Percentiles rank a stretch among this genome's conserved stretches.
phyloP scores from a whole-genome alignment of 306 rosid genomes.

The Quercus mongolica region DNA sequence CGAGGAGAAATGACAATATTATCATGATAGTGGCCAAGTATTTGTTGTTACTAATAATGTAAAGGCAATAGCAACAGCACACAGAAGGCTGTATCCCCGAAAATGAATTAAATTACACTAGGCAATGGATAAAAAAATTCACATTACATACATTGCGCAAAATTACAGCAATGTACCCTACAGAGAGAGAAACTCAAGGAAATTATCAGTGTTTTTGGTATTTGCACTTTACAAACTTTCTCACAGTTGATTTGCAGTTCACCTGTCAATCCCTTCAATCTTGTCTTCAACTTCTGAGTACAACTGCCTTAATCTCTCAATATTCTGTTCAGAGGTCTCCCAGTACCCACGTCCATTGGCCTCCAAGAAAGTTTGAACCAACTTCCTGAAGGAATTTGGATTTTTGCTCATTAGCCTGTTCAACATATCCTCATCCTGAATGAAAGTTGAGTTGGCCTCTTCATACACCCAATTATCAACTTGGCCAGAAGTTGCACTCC shows the following conservation, averaged over 20 bases:
- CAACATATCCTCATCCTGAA: slow-evolving; percentile 88
- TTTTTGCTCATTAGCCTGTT: slow-evolving; percentile 81
- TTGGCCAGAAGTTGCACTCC: slow-evolving; percentile 99
- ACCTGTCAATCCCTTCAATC: slow-evolving; percentile 90
- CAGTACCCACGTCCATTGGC: slow-evolving; percentile 98
- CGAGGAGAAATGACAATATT: too few species aligned
- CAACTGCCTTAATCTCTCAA: slow-evolving; percentile 79
- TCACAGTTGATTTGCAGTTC: slow-evolving; percentile 19
- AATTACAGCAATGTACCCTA: not conserved
- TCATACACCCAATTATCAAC: slow-evolving; percentile 99
- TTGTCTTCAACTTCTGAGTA: slow-evolving; percentile 94
- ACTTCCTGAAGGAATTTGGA: slow-evolving; percentile 92
- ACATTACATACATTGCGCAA: slow-evolving; percentile 12
- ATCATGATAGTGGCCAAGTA: too few species aligned
- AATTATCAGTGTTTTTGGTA: slow-evolving; percentile 26
- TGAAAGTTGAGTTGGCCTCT: slow-evolving; percentile 96
- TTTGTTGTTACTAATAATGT: not conserved
- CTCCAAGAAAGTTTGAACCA: slow-evolving; percentile 92
- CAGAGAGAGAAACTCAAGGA: slow-evolving; percentile 9
- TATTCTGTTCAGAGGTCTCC: slow-evolving; percentile 83
- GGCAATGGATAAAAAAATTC: slow-evolving; percentile 30
- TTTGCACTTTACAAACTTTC: slow-evolving; percentile 23
- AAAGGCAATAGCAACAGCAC: slow-evolving; percentile 13
- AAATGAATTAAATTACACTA: slow-evolving; percentile 31
- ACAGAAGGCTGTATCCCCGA: slow-evolving; percentile 28